Conservation (phyloP, 2,329 filamentous ascomycete species). For the Scedosporium dehoogii region DNA sequence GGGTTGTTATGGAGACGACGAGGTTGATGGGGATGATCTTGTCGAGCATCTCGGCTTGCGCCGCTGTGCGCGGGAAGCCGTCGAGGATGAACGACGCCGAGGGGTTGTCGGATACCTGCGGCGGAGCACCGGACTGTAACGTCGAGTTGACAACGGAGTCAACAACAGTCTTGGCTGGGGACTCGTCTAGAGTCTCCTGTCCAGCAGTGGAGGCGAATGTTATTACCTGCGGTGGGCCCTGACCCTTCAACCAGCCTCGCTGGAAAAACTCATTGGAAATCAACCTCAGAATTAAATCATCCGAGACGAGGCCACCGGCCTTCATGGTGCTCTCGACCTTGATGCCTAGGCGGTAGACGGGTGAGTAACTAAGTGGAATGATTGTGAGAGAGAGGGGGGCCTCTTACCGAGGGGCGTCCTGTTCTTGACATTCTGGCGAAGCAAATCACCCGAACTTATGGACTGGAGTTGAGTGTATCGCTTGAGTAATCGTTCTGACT, state of each 20-base stretch:
- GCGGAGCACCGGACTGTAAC: conserved; percentile 16
- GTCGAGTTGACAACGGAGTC: conserved; percentile 27
- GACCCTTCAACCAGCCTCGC: conserved; percentile 67
- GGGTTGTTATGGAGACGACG: conserved; percentile 78
- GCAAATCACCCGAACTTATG: conserved; percentile 86
- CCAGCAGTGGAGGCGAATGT: conserved; percentile 36
- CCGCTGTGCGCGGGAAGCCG: conserved; percentile 83
- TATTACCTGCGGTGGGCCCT: conserved; percentile 37
- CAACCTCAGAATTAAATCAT: conserved; percentile 82
- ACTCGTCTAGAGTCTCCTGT: conserved; percentile 13
- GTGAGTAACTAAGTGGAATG: neutral
- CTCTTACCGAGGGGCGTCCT: conserved; percentile 70
- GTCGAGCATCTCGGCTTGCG: conserved; percentile 71
- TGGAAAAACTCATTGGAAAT: conserved; percentile 82
- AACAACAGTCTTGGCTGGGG: conserved; percentile 15
- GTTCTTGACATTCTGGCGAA: conserved; percentile 86
- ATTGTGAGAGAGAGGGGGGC: neutral
- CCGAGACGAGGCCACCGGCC: conserved; percentile 79
- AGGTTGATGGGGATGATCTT: conserved; percentile 86
- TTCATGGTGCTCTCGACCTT: conserved; percentile 86
- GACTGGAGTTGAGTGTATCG: conserved; percentile 82
- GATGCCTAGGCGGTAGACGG: conserved; percentile 51
- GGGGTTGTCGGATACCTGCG: conserved; percentile 54
- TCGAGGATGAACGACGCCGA: conserved; percentile 88
- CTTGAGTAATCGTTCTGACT: conserved; percentile 77